Percentiles rank a stretch among this genome's conserved stretches.
Evolutionary conservation across 306 rosid genomes (phyloP).

Genomic region (Phaseolus lunatus): DNA sequence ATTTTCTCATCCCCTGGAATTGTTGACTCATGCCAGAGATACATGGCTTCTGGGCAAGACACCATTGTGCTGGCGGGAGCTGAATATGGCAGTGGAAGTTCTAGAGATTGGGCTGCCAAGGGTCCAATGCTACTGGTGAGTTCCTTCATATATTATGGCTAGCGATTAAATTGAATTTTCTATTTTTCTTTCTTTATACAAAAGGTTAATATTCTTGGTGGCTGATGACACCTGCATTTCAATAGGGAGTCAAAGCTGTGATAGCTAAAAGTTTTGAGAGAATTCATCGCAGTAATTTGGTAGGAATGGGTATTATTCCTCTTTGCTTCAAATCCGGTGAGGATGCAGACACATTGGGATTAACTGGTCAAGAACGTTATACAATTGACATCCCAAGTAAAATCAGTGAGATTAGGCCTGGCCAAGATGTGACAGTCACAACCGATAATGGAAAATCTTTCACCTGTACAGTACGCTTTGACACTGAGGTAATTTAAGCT

Average conservation of each 20-base stretch:
- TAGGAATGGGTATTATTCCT: conserved; percentile 94
- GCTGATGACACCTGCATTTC: conserved; percentile 30
- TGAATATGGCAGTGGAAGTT: conserved; percentile 95
- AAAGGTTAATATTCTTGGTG: conserved; percentile 10
- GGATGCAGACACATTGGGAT: conserved; percentile 84
- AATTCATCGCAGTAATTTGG: conserved; percentile 95
- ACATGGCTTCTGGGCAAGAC: conserved; percentile 76
- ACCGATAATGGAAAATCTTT: conserved; percentile 86
- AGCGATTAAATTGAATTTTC: conserved; percentile 11
- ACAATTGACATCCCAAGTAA: conserved; percentile 84
- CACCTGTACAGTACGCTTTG: conserved; percentile 79
- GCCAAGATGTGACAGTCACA: conserved; percentile 86
- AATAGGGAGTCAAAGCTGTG: conserved; percentile 95
- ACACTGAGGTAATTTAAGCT: conserved; percentile 77
- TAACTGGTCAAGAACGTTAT: conserved; percentile 91
- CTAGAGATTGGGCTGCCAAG: conserved; percentile 97
- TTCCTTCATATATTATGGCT: conserved; percentile 26
- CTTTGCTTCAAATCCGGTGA: conserved; percentile 89
- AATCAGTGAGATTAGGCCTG: conserved; percentile 79
- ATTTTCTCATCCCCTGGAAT: conserved; percentile 33
- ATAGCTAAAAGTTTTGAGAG: conserved; percentile 92
- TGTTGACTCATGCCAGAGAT: conserved; percentile 62
- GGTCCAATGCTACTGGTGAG: conserved; percentile 96
- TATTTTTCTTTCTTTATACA: conserved; percentile 11
- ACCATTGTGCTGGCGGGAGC: conserved; percentile 91